Conservation (phyloP, 495 filamentous ascomycete species). For the Aspergillus nidulans region DNA sequence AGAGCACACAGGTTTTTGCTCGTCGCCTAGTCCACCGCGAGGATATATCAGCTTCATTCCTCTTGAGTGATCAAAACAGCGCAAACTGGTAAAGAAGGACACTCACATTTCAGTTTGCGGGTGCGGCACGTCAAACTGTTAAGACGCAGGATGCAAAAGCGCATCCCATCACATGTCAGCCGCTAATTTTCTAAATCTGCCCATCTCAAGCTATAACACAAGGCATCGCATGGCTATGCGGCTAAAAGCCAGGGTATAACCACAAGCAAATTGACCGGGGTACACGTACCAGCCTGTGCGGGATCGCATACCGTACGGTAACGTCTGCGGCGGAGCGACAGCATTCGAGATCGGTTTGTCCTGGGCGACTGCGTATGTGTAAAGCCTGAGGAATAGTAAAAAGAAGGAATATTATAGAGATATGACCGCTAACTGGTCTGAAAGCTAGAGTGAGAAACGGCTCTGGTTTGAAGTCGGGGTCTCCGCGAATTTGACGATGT, state of each 20-base stretch:
- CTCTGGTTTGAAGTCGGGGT: neutral
- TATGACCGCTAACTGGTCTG: neutral
- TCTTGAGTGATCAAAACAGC: neutral
- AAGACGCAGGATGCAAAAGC: neutral
- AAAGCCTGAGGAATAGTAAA: neutral
- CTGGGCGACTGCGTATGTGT: neutral
- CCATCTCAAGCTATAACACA: neutral
- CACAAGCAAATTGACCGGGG: neutral
- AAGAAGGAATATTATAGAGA: neutral
- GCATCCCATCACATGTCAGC: slow-evolving; percentile 10
- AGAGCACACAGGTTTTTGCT: slow-evolving; percentile 53
- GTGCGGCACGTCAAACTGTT: slow-evolving; percentile 57
- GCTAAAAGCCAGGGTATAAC: neutral
- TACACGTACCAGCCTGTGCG: slow-evolving; percentile 47
- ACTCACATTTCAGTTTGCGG: slow-evolving; percentile 58
- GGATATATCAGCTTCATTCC: neutral
- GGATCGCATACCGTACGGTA: slow-evolving; percentile 45
- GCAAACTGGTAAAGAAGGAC: neutral
- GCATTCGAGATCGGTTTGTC: slow-evolving; percentile 23
- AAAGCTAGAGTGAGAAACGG: neutral
- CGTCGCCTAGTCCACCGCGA: slow-evolving; percentile 34
- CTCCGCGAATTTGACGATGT: slow-evolving; percentile 5
- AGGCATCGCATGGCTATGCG: neutral
- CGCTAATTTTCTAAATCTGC: neutral
- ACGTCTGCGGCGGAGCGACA: slow-evolving; percentile 25